Percentiles rank a stretch among this genome's conserved stretches.
Evolutionary conservation across 371 early-diverging fungal species (phyloP).

Genomic region (Mucor indicus): DNA sequence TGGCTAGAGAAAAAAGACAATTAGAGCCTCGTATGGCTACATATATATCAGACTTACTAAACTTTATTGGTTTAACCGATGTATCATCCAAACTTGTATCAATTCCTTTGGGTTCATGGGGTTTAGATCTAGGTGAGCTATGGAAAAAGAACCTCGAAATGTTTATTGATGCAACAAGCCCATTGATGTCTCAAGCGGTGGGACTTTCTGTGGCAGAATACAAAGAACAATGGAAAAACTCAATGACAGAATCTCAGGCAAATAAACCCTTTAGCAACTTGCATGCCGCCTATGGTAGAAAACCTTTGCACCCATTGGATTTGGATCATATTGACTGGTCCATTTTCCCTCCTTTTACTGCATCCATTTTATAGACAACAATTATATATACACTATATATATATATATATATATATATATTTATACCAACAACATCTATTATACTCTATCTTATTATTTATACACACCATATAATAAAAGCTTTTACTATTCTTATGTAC

Average conservation of each 20-base stretch:
- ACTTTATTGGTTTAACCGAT: conserved; percentile 15
- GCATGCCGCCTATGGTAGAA: conserved; percentile 28
- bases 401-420: too few relatives aligned
- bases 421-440: too few relatives aligned
- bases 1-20: conserved; percentile 8
- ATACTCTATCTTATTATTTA: too few relatives aligned
- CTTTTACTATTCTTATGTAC: too few relatives aligned
- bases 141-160: conserved; percentile 35
- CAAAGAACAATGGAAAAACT: conserved; percentile 9
- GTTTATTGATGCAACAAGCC: conserved; percentile 20
- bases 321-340: too few relatives aligned
- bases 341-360: conserved; percentile 10
- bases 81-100: conserved; percentile 17
- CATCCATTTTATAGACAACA: too few relatives aligned
- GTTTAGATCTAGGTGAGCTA: conserved; percentile 27
- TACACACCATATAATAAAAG: too few relatives aligned
- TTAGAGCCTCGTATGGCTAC: conserved; percentile 21
- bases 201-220: conserved; percentile 10
- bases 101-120: conserved; percentile 32
- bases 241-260: conserved; percentile 11
- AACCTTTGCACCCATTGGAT: conserved; percentile 12
- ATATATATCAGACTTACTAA: conserved; percentile 13
- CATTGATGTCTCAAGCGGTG: conserved; percentile 14
- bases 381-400: background rate
- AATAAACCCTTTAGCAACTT: conserved; percentile 26